Evolutionary conservation across 768 basidiomycete genomes (phyloP).

Genomic region (Phylloporus rhodoxanthus): DNA sequence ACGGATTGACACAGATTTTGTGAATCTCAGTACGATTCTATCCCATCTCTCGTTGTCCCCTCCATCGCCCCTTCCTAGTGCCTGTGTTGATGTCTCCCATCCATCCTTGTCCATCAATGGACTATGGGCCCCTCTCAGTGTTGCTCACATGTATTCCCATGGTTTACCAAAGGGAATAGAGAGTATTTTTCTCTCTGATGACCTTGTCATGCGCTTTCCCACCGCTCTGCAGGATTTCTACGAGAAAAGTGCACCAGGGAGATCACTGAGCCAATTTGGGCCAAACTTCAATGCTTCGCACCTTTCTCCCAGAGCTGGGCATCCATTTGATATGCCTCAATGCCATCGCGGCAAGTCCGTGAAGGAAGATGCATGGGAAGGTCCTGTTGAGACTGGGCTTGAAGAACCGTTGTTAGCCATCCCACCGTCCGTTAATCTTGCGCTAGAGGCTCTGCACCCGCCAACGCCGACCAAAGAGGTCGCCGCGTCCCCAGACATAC

Average conservation of each 20-base stretch:
- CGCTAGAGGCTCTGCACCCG: conserved; percentile 26
- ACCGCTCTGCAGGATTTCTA: conserved; percentile 55
- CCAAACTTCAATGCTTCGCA: conserved; percentile 51
- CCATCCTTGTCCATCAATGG: conserved; percentile 53
- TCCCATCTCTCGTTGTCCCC: conserved; percentile 32
- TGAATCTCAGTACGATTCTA: conserved; percentile 54
- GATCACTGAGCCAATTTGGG: conserved; percentile 56
- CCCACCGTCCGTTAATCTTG: conserved; percentile 26
- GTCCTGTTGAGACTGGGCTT: conserved; percentile 13
- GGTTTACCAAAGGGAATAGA: conserved; percentile 32
- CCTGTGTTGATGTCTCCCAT: conserved; percentile 46
- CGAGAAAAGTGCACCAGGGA: conserved; percentile 40
- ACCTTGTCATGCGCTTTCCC: conserved; percentile 59
- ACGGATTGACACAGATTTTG: conserved; percentile 74
- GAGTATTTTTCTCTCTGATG: conserved; percentile 56
- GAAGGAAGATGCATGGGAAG: conserved; percentile 19
- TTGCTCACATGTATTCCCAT: conserved; percentile 41
- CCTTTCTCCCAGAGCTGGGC: not conserved
- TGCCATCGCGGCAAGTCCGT: conserved; percentile 1
- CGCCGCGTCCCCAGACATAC: conserved; percentile 28
- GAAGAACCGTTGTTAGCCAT: conserved; percentile 22
- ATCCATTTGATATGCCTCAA: conserved; percentile 1
- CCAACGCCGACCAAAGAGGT: conserved; percentile 11
- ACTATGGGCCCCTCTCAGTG: conserved; percentile 62
- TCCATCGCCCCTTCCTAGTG: conserved; percentile 35